A percentile compares a stretch with the other conserved stretches of the same genome.
phyloP scores from a whole-genome alignment of 2,329 filamentous ascomycete species.

The Aureobasidium sp. region DNA sequence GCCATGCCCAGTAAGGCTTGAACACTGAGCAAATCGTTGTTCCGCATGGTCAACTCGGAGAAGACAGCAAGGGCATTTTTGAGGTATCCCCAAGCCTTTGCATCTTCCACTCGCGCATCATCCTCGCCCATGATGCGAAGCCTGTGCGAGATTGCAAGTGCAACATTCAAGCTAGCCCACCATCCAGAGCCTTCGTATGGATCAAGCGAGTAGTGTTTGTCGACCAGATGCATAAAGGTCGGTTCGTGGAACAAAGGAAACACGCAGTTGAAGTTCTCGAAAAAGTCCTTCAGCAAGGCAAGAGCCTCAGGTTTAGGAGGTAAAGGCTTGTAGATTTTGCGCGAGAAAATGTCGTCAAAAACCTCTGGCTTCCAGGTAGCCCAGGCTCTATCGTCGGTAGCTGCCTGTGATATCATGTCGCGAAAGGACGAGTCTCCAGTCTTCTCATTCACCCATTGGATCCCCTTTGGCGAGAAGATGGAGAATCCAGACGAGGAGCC shows the following conservation, averaged over 20 bases:
- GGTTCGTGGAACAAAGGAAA: conserved; percentile 96
- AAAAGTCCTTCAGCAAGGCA: conserved; percentile 85
- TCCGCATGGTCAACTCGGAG: conserved; percentile 87
- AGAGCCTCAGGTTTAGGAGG: conserved; percentile 81
- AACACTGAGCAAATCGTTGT: conserved; percentile 89
- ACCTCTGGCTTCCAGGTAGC: conserved; percentile 98
- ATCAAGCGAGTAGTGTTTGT: conserved; percentile 84
- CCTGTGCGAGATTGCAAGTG: conserved; percentile 84
- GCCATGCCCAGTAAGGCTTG: conserved; percentile 91
- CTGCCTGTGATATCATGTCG: conserved; percentile 84
- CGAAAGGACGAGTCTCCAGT: conserved; percentile 94
- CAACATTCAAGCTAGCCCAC: conserved; percentile 97
- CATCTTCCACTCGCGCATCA: conserved; percentile 81
- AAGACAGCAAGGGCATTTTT: conserved; percentile 98
- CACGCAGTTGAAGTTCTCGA: conserved; percentile 99
- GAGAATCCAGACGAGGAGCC: conserved; percentile 97
- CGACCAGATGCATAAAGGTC: conserved; percentile 95
- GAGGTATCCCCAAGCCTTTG: conserved; percentile 88
- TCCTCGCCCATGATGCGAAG: conserved; percentile 93
- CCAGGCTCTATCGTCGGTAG: conserved; percentile 86
- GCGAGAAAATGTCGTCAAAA: conserved; percentile 83
- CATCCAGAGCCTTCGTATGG: conserved; percentile 93
- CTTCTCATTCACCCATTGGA: conserved; percentile 97
- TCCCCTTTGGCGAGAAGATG: conserved; percentile 96
- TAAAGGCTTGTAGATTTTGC: conserved; percentile 72